phyloP scores from a whole-genome alignment of 768 basidiomycete genomes.

The Xerocomellus amylosporus region DNA sequence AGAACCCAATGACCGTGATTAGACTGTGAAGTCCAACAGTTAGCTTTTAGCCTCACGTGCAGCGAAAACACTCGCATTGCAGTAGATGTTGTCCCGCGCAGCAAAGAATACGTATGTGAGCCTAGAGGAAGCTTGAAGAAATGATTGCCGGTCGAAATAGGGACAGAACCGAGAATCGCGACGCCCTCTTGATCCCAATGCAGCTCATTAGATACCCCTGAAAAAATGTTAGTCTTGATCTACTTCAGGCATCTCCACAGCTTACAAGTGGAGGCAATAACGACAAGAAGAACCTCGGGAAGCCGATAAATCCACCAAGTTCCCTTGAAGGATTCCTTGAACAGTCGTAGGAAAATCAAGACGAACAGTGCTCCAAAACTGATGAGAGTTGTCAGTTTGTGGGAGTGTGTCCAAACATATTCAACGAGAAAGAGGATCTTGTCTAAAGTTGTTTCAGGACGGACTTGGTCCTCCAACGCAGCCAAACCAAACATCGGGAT shows the following conservation, averaged over 20 bases:
- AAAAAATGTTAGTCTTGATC: neutral
- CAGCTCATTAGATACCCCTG: constrained; percentile 69
- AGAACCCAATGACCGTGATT: constrained; percentile 82
- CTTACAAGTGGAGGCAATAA: constrained; percentile 79
- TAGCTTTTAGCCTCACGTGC: neutral
- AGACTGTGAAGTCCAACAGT: constrained; percentile 42
- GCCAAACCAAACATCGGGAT: constrained; percentile 88
- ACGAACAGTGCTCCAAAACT: constrained; percentile 67
- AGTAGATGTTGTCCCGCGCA: constrained; percentile 80
- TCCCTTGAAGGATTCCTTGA: constrained; percentile 58
- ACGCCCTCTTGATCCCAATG: constrained; percentile 79
- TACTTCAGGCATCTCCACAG: neutral
- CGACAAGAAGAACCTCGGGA: constrained; percentile 89
- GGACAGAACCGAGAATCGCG: constrained; percentile 77
- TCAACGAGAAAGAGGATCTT: constrained; percentile 76
- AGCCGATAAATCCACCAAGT: constrained; percentile 74
- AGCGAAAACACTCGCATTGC: constrained; percentile 52
- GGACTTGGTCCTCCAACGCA: constrained; percentile 47
- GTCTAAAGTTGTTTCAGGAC: constrained; percentile 68
- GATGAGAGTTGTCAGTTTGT: constrained; percentile 68
- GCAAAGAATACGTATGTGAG: constrained; percentile 54
- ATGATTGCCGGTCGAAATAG: constrained; percentile 54
- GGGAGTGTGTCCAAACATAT: constrained; percentile 52
- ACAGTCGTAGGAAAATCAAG: constrained; percentile 58
- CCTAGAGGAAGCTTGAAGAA: constrained; percentile 77